Evolutionary conservation across 345 rosid species (phyloP).

Genomic region (Populus deltoides): DNA sequence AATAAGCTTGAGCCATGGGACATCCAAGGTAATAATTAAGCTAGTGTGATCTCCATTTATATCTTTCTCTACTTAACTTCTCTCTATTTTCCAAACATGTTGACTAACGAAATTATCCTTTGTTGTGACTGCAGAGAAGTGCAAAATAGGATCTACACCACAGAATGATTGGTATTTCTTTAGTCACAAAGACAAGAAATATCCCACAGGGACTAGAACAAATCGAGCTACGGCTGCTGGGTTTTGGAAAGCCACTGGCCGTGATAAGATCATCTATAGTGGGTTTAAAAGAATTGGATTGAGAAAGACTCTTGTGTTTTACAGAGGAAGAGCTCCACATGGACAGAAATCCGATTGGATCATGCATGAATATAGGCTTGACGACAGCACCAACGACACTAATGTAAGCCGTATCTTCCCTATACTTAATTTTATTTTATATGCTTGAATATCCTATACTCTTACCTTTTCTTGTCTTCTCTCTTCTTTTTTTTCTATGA

Average conservation of each 20-base stretch:
- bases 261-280: conserved; percentile 85
- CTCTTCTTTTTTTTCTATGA: neutral
- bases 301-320: conserved; percentile 91
- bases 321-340: conserved; percentile 92
- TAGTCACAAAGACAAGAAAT: conserved; percentile 96
- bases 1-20: conserved; percentile 99
- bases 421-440: neutral
- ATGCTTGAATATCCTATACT: neutral
- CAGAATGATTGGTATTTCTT: conserved; percentile 99
- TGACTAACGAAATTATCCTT: neutral
- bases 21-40: conserved; percentile 63
- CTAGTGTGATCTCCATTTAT: neutral
- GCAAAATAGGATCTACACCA: conserved; percentile 87
- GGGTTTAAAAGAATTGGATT: conserved; percentile 69
- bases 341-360: conserved; percentile 99
- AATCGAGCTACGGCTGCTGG: conserved; percentile 92
- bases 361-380: conserved; percentile 96
- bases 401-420: conserved; percentile 33
- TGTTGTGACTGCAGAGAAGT: conserved; percentile 49
- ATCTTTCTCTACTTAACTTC: neutral
- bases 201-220: conserved; percentile 93
- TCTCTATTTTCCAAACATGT: neutral
- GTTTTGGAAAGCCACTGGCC: conserved; percentile 98
- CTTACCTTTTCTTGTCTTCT: neutral
- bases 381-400: conserved; percentile 44